Base-by-base conservation (phyloP, 1,139 yeast species). In the Pneumocystis jirovecii region DNA sequence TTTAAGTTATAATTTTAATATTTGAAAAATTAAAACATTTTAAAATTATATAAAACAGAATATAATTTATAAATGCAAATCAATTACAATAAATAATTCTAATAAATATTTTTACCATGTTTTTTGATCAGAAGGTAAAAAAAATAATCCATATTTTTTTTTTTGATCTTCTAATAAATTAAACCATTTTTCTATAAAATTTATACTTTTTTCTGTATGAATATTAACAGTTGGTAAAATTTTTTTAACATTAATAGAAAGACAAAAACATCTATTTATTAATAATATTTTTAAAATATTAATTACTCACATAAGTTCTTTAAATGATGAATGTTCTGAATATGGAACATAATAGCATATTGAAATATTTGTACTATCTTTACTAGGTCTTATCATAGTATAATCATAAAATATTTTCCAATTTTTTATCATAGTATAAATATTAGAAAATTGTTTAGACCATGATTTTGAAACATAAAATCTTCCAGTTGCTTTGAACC, bases 401-500 rank as follows among this genome's bases (percentile, higher is more conserved):
- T 65, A 62, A 60, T 60, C 63, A 65, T 60, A 68, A 34, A 64
- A 60, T 25, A 67, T 57, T 21, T 66, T 63, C 62, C 68, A 64
- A 57, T 63, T 66, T 44, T 71, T 70, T 45, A 68, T 64, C 5
- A 71, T 64, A 25, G 65, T 60, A 34, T 68, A 67, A 12, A 69
- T 69, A 44, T 66, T 35, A 25, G 68, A 68, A 44, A 62, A 50
- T 42, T 61, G 74, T 68, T 57, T 25, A 50, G 50, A 61, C 25
- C 66, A 68, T 45, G 72, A 66, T 63, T 69, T 68, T 8, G 70
- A 69, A 63, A 73, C 71, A 73, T 83, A 85, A 1, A 89, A 79
- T 97, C 97, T 91, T 0, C 97, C 97, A 0, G 97, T 89, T 0
- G 97, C 96, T 50, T 83, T 75, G 40, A 87, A 74, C 0, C 87